phyloP scores from a whole-genome alignment of 2,329 filamentous ascomycete species.

The Alternaria angustiovoidea region DNA sequence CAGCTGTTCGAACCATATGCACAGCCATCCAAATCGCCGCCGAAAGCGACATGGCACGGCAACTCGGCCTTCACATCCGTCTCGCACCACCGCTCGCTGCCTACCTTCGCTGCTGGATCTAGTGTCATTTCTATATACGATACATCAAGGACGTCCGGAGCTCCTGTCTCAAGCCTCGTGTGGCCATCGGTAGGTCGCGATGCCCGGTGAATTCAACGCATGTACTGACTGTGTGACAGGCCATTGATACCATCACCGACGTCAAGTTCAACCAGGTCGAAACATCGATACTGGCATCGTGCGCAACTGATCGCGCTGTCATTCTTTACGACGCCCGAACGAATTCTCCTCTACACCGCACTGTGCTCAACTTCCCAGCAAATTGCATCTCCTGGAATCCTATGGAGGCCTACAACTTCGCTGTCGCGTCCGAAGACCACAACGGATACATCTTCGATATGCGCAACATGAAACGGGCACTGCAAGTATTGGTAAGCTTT shows the following conservation, averaged over 20 bases:
- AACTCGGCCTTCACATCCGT: conserved; percentile 82
- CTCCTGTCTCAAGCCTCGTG: conserved; percentile 80
- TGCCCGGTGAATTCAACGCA: neutral
- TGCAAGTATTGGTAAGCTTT: conserved; percentile 72
- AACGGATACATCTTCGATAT: conserved; percentile 94
- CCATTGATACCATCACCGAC: conserved; percentile 83
- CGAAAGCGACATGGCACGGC: conserved; percentile 85
- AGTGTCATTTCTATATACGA: conserved; percentile 88
- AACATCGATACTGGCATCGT: conserved; percentile 86
- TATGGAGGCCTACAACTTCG: conserved; percentile 96
- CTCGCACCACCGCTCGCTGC: conserved; percentile 80
- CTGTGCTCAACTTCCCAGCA: conserved; percentile 85
- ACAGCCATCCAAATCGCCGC: conserved; percentile 71
- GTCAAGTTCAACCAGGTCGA: conserved; percentile 94
- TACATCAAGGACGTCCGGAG: conserved; percentile 76
- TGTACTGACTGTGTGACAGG: conserved; percentile 36
- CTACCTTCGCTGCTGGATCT: conserved; percentile 81
- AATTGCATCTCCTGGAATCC: conserved; percentile 96
- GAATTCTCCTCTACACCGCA: conserved; percentile 80
- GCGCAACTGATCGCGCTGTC: conserved; percentile 83
- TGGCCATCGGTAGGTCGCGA: conserved; percentile 73
- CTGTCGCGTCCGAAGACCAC: conserved; percentile 92
- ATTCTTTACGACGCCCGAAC: conserved; percentile 94
- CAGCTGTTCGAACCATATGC: conserved; percentile 93
- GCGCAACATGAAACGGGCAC: conserved; percentile 83